A percentile compares a stretch with the other conserved stretches of the same genome.
phyloP scores from a whole-genome alignment of 23 red algal genomes.

The Chondrus crispus region DNA sequence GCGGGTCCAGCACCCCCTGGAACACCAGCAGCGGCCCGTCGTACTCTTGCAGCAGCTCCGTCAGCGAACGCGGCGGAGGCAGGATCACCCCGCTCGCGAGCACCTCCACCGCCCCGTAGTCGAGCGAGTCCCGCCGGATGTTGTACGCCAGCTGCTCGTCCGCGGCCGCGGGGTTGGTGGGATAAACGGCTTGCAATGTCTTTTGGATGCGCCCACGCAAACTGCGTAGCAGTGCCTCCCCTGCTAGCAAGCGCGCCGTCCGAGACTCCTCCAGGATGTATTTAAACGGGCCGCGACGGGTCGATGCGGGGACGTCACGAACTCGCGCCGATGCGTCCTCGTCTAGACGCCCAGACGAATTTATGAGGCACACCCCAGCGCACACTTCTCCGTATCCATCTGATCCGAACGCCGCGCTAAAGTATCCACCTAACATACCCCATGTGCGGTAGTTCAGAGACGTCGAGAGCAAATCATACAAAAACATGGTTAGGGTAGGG shows the following conservation, averaged over 20 bases:
- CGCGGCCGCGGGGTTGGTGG: constrained; percentile 37
- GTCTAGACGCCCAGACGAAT: constrained; percentile 48
- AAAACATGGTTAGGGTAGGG: background rate
- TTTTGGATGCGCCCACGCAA: constrained; percentile 58
- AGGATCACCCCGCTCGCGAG: constrained; percentile 64
- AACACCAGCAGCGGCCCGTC: constrained; percentile 73
- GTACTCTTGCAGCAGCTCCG: constrained; percentile 50
- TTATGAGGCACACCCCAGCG: constrained; percentile 50
- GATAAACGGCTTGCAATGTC: constrained; percentile 73
- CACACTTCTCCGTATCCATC: constrained; percentile 34
- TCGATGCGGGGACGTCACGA: background rate
- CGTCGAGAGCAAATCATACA: background rate
- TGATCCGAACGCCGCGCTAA: constrained; percentile 55
- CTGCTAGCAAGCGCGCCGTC: constrained; percentile 21
- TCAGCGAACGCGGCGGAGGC: constrained; percentile 47
- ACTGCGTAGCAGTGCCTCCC: constrained; percentile 28
- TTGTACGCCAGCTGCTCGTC: constrained; percentile 36
- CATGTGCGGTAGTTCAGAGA: background rate
- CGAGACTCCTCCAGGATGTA: constrained; percentile 13
- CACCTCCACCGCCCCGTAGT: constrained; percentile 71
- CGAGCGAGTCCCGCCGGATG: constrained; percentile 60
- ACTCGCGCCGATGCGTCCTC: background rate
- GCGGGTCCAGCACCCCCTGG: constrained; percentile 69
- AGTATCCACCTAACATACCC: constrained; percentile 44
- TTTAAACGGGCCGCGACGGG: background rate